Evolutionary conservation across 2,329 filamentous ascomycete species (phyloP), one percentile per base, ranked within the genome.

Genomic region (Bimuria novae-zelandiae): DNA sequence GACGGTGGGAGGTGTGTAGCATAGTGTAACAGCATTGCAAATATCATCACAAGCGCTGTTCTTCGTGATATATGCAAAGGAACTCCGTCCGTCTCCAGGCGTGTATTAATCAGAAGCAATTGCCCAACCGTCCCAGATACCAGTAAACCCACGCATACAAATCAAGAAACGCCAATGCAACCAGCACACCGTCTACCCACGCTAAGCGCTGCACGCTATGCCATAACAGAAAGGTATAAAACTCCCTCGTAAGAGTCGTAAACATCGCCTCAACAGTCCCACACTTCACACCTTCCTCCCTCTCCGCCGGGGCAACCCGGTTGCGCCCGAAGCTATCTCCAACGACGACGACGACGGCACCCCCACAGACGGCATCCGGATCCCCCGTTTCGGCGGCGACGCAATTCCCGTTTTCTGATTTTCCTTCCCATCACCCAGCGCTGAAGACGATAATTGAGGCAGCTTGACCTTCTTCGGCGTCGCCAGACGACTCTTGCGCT

Each of bases 381-480:
- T 64, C 0, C 68, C 64, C 52, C 72, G 72, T 55, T 67, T 67
- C 1, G 69, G 70, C 19, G 66, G 65, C 11, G 60, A 59, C n/a
- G 49, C 54, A 12, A 69, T 48, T 1, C 60, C 55, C 11, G 53
- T 49, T 12, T 57, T 57, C 16, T 59, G 49, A 41, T 68, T 71
- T 45, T 69, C 63, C 55, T 67, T 67, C n/a, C 60, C 62, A 19
- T 66, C 60, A 42, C 54, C 48, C 1, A 44, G 16, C 12, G 59
- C 40, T 0, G 58, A 17, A 5, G 60, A 41, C 1, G 55, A 29
- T 2, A 62, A 54, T 6, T 65, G 62, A 1, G 70, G 68, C 2
- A 75, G 51, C 27, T 69, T 69, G 10, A 74, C 66, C 22, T 68
- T 73, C 51, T 60, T 69, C 0, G 72, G 71, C 0, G 70, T 67